Evolutionary conservation across 352 stramenopile species (phyloP).

Genomic region (Pythium brassicae): DNA sequence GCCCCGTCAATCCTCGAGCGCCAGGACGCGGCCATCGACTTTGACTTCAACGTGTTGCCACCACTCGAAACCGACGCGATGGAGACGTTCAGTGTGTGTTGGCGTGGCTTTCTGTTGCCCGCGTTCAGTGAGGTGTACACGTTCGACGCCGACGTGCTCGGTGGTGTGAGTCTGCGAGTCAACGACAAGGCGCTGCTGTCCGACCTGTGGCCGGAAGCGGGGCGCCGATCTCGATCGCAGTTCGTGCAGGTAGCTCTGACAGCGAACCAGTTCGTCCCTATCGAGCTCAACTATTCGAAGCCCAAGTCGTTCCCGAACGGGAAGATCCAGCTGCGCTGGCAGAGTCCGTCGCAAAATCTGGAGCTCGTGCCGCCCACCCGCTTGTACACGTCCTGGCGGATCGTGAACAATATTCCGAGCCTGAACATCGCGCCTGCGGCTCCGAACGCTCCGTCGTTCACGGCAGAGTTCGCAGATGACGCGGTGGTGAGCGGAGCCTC

Average conservation of each 20-base stretch:
- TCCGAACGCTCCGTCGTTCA: slow-evolving; percentile 31
- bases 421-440: slow-evolving; percentile 32
- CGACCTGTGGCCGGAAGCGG: slow-evolving; percentile 20
- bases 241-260: slow-evolving; percentile 18
- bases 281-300: slow-evolving; percentile 59
- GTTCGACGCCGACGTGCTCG: slow-evolving; percentile 34
- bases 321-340: slow-evolving; percentile 41
- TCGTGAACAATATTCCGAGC: slow-evolving; percentile 51
- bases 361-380: slow-evolving; percentile 36
- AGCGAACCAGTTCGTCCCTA: slow-evolving; percentile 30
- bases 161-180: slow-evolving; percentile 29
- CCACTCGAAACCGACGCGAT: slow-evolving; percentile 30
- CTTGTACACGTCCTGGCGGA: slow-evolving; percentile 49
- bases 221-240: slow-evolving; percentile 5
- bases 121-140: slow-evolving; percentile 53
- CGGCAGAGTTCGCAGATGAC: slow-evolving; percentile 22
- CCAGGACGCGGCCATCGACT: slow-evolving; percentile 31
- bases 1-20: slow-evolving; percentile 23
- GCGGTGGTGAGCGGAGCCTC: background rate
- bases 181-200: slow-evolving; percentile 9
- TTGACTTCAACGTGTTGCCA: slow-evolving; percentile 40
- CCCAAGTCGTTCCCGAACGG: slow-evolving; percentile 21
- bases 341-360: slow-evolving; percentile 40
- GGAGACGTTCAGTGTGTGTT: slow-evolving; percentile 52
- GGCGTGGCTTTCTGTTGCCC: slow-evolving; percentile 47